These are phyloP conservation scores for Recurvomyces mirabilis DNA, from an alignment of 495 filamentous ascomycete genomes.

Conservation along the genomic window DNA sequence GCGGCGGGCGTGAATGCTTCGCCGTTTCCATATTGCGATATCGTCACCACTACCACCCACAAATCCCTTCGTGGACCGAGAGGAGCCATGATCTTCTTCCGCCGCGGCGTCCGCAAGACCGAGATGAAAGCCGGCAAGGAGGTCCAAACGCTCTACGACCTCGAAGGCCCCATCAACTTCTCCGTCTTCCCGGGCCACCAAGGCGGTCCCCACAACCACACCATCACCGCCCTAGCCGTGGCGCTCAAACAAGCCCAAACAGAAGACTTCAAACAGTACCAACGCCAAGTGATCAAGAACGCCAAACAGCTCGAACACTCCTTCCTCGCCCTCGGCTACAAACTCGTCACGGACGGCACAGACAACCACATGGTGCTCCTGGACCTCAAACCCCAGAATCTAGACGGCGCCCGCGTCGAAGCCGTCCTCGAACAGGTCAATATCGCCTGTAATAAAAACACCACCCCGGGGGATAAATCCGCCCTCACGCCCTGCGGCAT, in stretches of 20 bases:
- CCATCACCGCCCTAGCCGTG: conserved; percentile 88
- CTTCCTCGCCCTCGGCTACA: conserved; percentile 73
- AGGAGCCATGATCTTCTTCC: conserved; percentile 97
- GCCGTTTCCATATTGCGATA: conserved; percentile 81
- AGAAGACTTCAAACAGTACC: conserved; percentile 79
- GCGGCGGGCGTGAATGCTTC: conserved; percentile 81
- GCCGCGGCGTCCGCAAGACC: conserved; percentile 73
- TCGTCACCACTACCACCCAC: conserved; percentile 97
- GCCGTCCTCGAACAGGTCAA: conserved; percentile 87
- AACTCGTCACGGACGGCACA: conserved; percentile 82
- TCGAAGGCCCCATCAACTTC: conserved; percentile 87
- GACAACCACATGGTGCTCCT: conserved; percentile 94
- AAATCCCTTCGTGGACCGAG: conserved; percentile 91
- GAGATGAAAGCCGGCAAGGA: conserved; percentile 75
- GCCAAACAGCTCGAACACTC: conserved; percentile 71
- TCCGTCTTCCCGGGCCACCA: conserved; percentile 99
- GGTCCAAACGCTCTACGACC: conserved; percentile 60
- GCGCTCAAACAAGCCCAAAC: conserved; percentile 88
- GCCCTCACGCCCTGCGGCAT: conserved; percentile 86
- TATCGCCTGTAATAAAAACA: conserved; percentile 97
- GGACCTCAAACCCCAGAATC: conserved; percentile 82
- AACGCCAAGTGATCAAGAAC: conserved; percentile 76
- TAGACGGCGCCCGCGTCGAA: conserved; percentile 92
- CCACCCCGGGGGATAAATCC: conserved; percentile 87
- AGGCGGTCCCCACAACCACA: conserved; percentile 97